A percentile compares a stretch with the other conserved stretches of the same genome.
Evolutionary conservation across 106 monocot genomes (phyloP).

Genomic region (Dendrobium nobile): DNA sequence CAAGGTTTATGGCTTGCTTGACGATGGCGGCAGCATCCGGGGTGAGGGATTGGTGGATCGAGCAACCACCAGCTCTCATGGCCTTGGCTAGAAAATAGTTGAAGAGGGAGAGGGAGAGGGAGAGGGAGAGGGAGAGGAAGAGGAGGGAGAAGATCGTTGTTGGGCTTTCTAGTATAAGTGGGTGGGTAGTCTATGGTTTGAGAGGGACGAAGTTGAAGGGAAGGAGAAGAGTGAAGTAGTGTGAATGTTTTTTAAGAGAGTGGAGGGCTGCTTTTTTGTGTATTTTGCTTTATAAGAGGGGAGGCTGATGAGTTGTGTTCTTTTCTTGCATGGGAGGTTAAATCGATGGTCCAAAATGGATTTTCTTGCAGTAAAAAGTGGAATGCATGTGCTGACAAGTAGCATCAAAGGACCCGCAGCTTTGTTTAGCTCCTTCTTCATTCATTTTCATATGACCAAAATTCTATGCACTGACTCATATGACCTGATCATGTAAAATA

Average conservation of each 20-base stretch:
- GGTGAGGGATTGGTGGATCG: slow-evolving; percentile 77
- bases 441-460: not conserved
- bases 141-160: not conserved
- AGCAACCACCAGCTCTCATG: slow-evolving; percentile 97
- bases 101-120: not conserved
- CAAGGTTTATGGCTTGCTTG: slow-evolving; percentile 76
- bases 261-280: not conserved
- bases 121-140: not conserved
- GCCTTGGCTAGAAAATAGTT: not conserved
- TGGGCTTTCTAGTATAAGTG: not conserved
- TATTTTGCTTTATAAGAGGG: not conserved
- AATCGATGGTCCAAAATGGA: slow-evolving; percentile 2
- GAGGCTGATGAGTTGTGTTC: slow-evolving; percentile 3
- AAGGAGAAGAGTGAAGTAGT: not conserved
- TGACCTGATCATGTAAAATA: too few species aligned
- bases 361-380: slow-evolving; percentile 10
- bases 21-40: slow-evolving; percentile 66
- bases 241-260: not conserved
- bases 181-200: not conserved
- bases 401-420: not conserved
- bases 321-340: slow-evolving; percentile 13
- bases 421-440: not conserved
- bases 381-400: slow-evolving; percentile 7
- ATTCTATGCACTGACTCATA: not conserved
- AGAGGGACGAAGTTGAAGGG: not conserved